Evolutionary conservation across 352 stramenopile species (phyloP), one percentile per base, ranked within the genome.

Genomic region (Phytophthora citricola): DNA sequence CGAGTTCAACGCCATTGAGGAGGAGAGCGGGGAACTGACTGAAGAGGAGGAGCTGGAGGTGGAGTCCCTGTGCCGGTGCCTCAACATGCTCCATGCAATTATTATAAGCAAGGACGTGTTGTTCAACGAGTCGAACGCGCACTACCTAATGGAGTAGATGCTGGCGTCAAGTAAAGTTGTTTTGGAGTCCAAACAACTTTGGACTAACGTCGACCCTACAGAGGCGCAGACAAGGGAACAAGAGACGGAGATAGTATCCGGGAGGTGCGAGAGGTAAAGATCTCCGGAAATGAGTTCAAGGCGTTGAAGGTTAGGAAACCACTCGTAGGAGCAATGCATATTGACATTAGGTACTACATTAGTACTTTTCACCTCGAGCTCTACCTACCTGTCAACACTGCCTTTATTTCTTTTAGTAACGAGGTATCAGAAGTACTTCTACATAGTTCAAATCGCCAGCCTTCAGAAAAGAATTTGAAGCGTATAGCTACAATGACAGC

Each of bases 31-130:
- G 24, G 45, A 54, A n/a, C 29, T 54, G 17, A 29, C 12, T 15
- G 38, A 59, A 9, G 34, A 47, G 24, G 34, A 54, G 1, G 63
- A 68, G 24, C 20, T 17, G 29, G 45, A 64, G 53, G 31, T 44
- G 53, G 45, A 64, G 17, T 43, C 53, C 1, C 36, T 69, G 3
- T 46, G 64, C 24, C 53, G 58, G 12, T 69, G 61, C 39, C 40
- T 69, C 45, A 58, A 38, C 36, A 54, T 64, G 22, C 61, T 69
- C 38, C 63, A 54, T 40, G 46, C 45, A 40, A 64, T 69, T 34
- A 69, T 69, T 34, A 54, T 46, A 27, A 58, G 24, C 31, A 64
- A 69, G 15, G 61, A 69, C n/a, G 22, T 43, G 22, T 31, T 49
- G 5, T 32, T 69, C 20, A 17, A 24, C 12, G 54, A 59, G 45